A percentile compares a stretch with the other conserved stretches of the same genome.
phyloP scores from a whole-genome alignment of 2,329 filamentous ascomycete species.

The Ophiocordyceps polyrhachis-furcata region DNA sequence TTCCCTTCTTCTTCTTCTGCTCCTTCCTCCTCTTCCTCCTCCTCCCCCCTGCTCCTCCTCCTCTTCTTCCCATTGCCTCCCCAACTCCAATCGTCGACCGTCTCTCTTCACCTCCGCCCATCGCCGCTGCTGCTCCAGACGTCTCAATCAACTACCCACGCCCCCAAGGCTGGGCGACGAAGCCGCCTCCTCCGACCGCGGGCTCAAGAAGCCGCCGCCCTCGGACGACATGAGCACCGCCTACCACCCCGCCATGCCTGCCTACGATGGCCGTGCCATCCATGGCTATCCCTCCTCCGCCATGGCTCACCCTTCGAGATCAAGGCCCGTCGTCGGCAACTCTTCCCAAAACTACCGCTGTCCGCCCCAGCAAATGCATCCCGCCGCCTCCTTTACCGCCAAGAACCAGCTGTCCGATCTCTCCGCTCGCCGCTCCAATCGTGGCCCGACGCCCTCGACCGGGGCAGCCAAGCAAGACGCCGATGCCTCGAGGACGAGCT shows the following conservation, averaged over 20 bases:
- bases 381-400: not conserved
- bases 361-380: conserved; percentile 9
- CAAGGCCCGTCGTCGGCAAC: conserved; percentile 11
- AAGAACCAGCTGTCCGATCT: conserved; percentile 5
- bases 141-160: conserved; percentile 7
- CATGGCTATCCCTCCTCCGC: conserved; percentile 18
- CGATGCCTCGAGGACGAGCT: conserved; percentile 17
- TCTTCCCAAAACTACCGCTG: conserved; percentile 14
- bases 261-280: conserved; percentile 26
- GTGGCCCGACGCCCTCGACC: conserved; percentile 18
- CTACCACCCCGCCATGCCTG: conserved; percentile 28
- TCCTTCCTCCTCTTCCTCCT: not conserved
- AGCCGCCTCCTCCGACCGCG: conserved; percentile 11
- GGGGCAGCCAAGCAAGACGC: conserved; percentile 11
- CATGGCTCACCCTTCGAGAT: conserved; percentile 12
- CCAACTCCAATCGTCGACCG: too few relatives aligned
- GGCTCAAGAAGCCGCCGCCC: conserved; percentile 30
- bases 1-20: not conserved
- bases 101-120: too few relatives aligned
- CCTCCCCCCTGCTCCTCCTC: not conserved
- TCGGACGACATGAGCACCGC: conserved; percentile 31
- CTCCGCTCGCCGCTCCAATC: conserved; percentile 15
- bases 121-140: conserved; percentile 2
- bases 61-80: conserved; percentile 1
- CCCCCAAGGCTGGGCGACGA: conserved; percentile 6